Evolutionary conservation across 371 early-diverging fungal species (phyloP).

Genomic region (Zopfochytrium polystomum): DNA sequence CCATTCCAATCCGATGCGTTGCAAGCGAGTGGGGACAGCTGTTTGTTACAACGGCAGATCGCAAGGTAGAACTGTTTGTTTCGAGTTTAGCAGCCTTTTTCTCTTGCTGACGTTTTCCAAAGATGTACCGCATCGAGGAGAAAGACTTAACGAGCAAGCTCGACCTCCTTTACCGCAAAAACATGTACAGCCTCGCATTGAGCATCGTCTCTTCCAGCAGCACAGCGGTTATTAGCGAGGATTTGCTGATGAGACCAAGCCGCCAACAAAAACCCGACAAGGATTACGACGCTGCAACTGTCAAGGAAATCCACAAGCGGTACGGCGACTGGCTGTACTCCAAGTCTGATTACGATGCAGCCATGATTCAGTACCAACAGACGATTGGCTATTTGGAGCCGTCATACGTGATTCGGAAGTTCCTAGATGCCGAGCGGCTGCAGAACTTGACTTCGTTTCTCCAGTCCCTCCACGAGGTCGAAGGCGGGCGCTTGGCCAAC

Average conservation of each 20-base stretch:
- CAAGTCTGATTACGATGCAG: conserved; percentile 85
- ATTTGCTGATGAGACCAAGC: conserved; percentile 1
- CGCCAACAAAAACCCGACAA: background rate
- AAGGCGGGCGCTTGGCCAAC: conserved; percentile 72
- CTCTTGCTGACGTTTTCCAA: conserved; percentile 2
- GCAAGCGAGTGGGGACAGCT: conserved; percentile 86
- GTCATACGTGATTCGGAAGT: conserved; percentile 92
- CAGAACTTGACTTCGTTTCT: conserved; percentile 84
- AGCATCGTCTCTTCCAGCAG: conserved; percentile 41
- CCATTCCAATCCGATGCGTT: no score
- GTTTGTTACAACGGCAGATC: conserved; percentile 79
- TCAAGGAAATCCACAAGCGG: conserved; percentile 82
- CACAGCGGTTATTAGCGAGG: background rate
- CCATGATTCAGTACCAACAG: conserved; percentile 86
- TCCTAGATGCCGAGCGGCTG: conserved; percentile 88
- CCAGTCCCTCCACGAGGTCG: conserved; percentile 71
- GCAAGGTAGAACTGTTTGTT: conserved; percentile 66
- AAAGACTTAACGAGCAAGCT: conserved; percentile 82
- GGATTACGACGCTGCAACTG: no score
- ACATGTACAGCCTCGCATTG: conserved; percentile 83
- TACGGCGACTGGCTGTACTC: conserved; percentile 89
- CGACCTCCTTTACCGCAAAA: conserved; percentile 80
- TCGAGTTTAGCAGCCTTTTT: background rate
- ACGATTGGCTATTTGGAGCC: conserved; percentile 94
- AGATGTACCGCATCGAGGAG: conserved; percentile 80